Conservation (phyloP, 257 asterid species). For the Salvia rosmarinus region DNA sequence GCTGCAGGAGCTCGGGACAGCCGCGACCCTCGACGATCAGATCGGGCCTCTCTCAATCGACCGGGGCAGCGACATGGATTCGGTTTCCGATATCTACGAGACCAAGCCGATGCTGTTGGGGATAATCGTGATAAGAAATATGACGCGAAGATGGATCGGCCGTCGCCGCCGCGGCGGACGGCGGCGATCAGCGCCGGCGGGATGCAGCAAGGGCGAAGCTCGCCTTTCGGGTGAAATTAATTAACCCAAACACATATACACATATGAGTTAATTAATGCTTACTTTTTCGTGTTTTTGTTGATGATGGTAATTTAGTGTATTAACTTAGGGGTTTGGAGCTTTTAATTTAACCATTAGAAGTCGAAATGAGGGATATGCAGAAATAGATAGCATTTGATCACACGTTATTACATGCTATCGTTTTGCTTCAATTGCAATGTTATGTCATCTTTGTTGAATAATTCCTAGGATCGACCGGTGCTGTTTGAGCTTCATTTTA, state of each 20-base stretch:
- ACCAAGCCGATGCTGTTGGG: constrained; percentile 51
- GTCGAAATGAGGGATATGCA: constrained; percentile 17
- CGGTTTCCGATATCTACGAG: constrained; percentile 57
- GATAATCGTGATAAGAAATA: constrained; percentile 46
- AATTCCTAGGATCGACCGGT: constrained; percentile 25
- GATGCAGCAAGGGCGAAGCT: constrained; percentile 55
- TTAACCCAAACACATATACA: background rate
- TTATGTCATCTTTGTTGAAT: too few relatives aligned
- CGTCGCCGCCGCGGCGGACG: constrained; percentile 54
- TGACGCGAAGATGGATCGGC: constrained; percentile 50
- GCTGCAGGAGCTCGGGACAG: constrained; percentile 57
- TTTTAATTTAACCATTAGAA: constrained; percentile 5
- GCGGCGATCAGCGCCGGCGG: constrained; percentile 47
- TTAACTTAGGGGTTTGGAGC: constrained; percentile 25
- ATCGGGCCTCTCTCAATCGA: constrained; percentile 49
- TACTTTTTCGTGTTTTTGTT: background rate
- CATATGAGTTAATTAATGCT: background rate
- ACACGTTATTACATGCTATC: too few relatives aligned
- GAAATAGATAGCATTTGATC: too few relatives aligned
- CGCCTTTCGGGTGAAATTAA: constrained; percentile 68
- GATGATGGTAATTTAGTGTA: constrained; percentile 18
- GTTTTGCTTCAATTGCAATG: too few relatives aligned
- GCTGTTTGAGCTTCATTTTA: constrained; percentile 24
- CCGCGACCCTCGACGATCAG: constrained; percentile 53
- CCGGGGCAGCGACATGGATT: constrained; percentile 46